Base-by-base conservation (phyloP, 1,139 yeast genomes). In the Fermentozyma sake region DNA sequence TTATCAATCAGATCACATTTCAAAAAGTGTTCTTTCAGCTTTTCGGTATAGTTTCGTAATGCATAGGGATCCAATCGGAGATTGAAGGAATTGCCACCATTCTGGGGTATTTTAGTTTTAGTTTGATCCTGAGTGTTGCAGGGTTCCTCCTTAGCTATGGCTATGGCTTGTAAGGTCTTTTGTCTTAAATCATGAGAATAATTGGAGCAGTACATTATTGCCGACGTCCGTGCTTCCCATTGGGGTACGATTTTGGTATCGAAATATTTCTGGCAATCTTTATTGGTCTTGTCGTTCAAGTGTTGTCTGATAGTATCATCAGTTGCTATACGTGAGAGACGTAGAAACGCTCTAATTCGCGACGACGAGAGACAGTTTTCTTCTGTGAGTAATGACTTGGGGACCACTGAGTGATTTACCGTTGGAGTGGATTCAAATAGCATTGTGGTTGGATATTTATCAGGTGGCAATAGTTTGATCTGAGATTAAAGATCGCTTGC, bases 1-100 rank as follows among this genome's bases (percentile, higher is more conserved):
- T 47, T 48, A 16, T 59, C 62, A 4, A 66, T 48, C 5, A 47
- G 29, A 23, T 58, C 61, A 26, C 61, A 50, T 21, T 46, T 40
- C 2, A 39, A 33, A 27, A 36, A 58, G 30, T 49, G 59, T 13
- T 39, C 41, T 13, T 50, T 41, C 5, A 52, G 17, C 13, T 38
- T 32, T 12, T 50, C 50, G 12, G 45, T 44, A 25, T 54, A 46
- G 29, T 48, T 45, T 30, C 48, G 50, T 15, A 42, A 35, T 5
- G 72, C 71, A 32, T 66, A 66, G 0, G 72, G 72, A 35, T 66
- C 69, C 6, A 52, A 35, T 16, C 69, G 40, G 23, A 64, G 47
- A 37, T 65, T 64, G 30, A 53, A 54, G 9, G 18, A 12, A 6
- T 16, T 12, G 6, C 15, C 24, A 5, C 20, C 22, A 5, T 11